Base-by-base conservation (phyloP, 768 basidiomycete genomes). In the Asterophora parasitica region DNA sequence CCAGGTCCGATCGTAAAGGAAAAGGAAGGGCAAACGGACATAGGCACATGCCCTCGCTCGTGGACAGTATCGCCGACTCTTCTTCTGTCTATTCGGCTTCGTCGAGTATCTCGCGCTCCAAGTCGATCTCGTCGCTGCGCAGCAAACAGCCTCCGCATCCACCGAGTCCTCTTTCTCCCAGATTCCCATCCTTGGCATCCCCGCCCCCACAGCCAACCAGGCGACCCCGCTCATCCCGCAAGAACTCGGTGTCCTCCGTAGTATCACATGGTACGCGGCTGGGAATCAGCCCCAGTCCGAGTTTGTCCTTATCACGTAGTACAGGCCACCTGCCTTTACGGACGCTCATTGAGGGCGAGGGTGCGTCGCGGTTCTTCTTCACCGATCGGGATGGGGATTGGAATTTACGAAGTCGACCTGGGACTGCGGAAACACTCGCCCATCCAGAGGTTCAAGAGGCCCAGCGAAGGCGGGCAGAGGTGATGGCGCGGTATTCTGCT, bases 401-500 rank as follows among this genome's bases (percentile, higher is more conserved):
- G n/a, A n/a, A n/a, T n/a, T n/a, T n/a, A n/a, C n/a, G n/a, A n/a
- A 23, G 23, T 23, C 23, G 33, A 61, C 63, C 58, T 35, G 50
- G 26, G 48, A 30, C 15, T 39, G 31, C 49, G 35, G 61, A 57
- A 27, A 57, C 51, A 26, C 23, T 3, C 6, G 3, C 23, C 23
- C 32, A 82, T 49, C 58, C 66, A 0, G 82, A 86, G 63, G 67
- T 87, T 52, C 56, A 59, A 2, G 85, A 88, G 49, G 78, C 91
- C 44, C 77, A 82, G 43, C 69, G 74, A 46, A 76, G 86, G 33
- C 74, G 79, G 34, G 75, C 74, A 20, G 86, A 87, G 52, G 79
- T 91, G 41, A 76, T 77, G 20, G 73, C 67, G 47, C 76, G 88
- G 42, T 92, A 88, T 62, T 78, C 81, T 44, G 73, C 77, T 20